Evolutionary conservation across 1,284 basidiomycete genomes (phyloP).

Genomic region (Quambalaria eucalypti): DNA sequence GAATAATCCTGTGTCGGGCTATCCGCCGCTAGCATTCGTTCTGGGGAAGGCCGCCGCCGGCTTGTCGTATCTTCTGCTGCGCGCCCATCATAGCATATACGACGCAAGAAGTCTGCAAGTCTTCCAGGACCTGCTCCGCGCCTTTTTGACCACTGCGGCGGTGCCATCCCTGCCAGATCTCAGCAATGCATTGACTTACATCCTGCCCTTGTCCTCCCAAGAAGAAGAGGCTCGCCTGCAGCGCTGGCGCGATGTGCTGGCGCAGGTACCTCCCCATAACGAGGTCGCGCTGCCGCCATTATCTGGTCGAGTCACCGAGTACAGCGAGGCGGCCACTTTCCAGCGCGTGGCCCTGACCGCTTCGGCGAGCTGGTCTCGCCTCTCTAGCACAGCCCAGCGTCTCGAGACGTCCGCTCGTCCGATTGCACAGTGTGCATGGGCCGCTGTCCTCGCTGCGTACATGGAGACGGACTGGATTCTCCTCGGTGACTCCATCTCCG

Average conservation of each 20-base stretch:
- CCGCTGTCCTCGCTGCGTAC: conserved; percentile 34
- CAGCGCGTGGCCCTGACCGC: conserved; percentile 7
- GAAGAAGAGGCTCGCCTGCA: not conserved
- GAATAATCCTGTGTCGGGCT: not conserved
- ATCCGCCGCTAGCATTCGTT: not conserved
- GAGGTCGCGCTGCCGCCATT: too few relatives aligned
- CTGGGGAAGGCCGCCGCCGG: not conserved
- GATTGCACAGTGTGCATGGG: conserved; percentile 45
- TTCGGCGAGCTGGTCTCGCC: conserved; percentile 12
- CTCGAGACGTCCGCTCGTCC: conserved; percentile 42
- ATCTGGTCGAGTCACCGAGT: too few relatives aligned
- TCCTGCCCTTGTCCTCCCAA: not conserved
- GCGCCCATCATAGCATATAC: conserved; percentile 34
- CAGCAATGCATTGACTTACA: not conserved
- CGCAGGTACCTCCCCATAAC: too few relatives aligned
- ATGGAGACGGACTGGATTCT: conserved; percentile 32
- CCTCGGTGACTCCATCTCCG: conserved; percentile 40
- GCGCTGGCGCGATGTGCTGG: too few relatives aligned
- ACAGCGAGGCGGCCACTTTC: not conserved
- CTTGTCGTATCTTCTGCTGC: conserved; percentile 11
- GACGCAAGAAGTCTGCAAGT: conserved; percentile 30
- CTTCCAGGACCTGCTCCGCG: conserved; percentile 20
- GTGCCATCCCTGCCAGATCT: not conserved
- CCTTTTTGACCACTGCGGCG: conserved; percentile 1
- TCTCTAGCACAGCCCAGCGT: conserved; percentile 19